These are phyloP conservation scores for Yamadazyma trypodendri DNA, from an alignment of 1,139 yeast species.

Conservation along the genomic window DNA sequence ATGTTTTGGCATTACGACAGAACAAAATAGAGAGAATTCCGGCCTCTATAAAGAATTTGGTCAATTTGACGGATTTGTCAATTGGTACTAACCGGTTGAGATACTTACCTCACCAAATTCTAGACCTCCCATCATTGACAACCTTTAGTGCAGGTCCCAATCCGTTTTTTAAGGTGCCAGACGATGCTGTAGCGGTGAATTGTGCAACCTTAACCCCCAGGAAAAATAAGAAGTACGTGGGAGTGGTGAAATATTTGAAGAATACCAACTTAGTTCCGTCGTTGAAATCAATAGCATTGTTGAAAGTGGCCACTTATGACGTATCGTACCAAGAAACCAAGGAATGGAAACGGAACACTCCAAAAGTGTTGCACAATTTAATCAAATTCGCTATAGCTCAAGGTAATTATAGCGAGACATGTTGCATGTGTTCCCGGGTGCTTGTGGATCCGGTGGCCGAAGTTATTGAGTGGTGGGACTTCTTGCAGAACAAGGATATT, in stretches of 20 bases:
- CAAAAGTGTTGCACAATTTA: constrained; percentile 32
- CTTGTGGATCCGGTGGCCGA: constrained; percentile 45
- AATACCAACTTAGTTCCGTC: constrained; percentile 24
- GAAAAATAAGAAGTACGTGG: constrained; percentile 21
- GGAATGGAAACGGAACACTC: constrained; percentile 40
- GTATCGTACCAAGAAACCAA: constrained; percentile 46
- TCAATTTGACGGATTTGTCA: constrained; percentile 36
- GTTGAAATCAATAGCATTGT: constrained; percentile 34
- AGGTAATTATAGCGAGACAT: constrained; percentile 37
- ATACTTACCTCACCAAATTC: constrained; percentile 36
- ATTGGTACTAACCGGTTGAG: constrained; percentile 38
- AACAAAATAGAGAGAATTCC: constrained; percentile 38
- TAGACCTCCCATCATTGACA: constrained; percentile 28
- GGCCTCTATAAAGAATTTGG: constrained; percentile 31
- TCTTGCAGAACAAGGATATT: constrained; percentile 34
- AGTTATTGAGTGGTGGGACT: constrained; percentile 49
- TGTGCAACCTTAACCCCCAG: constrained; percentile 13
- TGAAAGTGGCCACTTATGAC: constrained; percentile 39
- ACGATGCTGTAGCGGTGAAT: constrained; percentile 24
- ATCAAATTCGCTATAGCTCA: constrained; percentile 39
- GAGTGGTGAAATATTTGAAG: constrained; percentile 22
- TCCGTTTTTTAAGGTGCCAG: constrained; percentile 32
- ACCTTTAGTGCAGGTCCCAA: constrained; percentile 47
- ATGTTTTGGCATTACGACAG: constrained; percentile 42
- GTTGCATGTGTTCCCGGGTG: constrained; percentile 35